Conservation (phyloP, 345 rosid genomes). For the Schrenkiella parvula region DNA sequence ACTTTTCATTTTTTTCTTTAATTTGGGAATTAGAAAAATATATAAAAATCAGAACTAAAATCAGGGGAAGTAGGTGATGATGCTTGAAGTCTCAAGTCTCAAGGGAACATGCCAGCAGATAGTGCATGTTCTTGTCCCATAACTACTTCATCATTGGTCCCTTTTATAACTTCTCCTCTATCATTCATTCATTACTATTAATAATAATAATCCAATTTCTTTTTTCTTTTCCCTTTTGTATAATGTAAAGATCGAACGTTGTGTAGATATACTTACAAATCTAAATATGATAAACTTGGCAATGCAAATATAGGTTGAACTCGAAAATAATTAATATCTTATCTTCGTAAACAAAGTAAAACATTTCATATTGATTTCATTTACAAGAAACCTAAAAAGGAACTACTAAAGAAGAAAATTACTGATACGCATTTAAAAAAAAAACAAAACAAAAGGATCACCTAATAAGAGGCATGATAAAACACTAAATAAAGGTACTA, state of each 20-base stretch:
- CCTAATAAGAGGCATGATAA: constrained; percentile 37
- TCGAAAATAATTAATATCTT: background rate
- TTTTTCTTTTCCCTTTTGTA: background rate
- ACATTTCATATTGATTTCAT: constrained; percentile 1
- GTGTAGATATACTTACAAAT: background rate
- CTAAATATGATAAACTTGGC: background rate
- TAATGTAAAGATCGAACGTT: background rate
- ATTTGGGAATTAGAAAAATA: background rate
- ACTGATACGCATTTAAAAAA: background rate
- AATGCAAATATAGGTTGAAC: background rate
- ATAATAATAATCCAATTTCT: background rate
- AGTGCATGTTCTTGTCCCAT: constrained; percentile 30
- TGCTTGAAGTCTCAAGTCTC: constrained; percentile 26
- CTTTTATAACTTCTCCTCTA: constrained; percentile 26
- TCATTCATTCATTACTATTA: background rate
- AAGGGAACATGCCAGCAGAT: constrained; percentile 33
- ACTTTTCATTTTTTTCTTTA: background rate
- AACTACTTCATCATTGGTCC: constrained; percentile 35
- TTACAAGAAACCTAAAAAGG: background rate
- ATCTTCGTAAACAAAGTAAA: constrained; percentile 1
- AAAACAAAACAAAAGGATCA: constrained; percentile 10
- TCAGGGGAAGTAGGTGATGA: constrained; percentile 23
- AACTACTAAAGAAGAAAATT: background rate
- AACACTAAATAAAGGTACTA: constrained; percentile 17
- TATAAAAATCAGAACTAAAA: background rate